Evolutionary conservation across 441 rosid genomes (phyloP), one percentile per base, ranked within the genome.

Genomic region (Theobroma grandiflorum): DNA sequence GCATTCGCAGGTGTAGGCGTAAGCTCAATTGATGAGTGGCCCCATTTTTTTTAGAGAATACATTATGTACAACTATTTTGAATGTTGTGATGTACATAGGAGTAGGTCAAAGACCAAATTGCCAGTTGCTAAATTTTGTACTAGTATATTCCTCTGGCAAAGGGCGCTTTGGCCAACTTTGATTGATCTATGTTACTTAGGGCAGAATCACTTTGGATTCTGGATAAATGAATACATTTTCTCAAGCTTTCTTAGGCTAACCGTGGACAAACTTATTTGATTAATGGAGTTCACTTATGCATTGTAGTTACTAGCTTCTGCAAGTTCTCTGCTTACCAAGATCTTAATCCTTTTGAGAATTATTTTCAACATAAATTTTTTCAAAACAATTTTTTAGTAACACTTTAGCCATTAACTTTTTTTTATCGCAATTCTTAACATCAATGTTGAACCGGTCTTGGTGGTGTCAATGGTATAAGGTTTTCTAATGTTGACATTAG

Each of bases 1-100:
- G 79, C 69, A 74, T 84, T 12, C 85, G 85, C 2, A 76, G 86
- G 74, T 79, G 87, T 40, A 87, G 80, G 71, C 89, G 90, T 8
- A 88, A 84, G 81, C 78, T 88, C 50, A 33, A 37, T 18, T 88
- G 82, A 89, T 35, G 9, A 42, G 35, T 15, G 38, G 7, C 2
- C 31, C 31, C 31, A 26, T 26, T 52, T 20, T 37, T 2, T 6
- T 45, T 65, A 1, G 45, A 40, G 47, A 64, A 6, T n/a, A 12
- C 57, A 33, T 76, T 12, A 11, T 10, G 45, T 49, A 62, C 78
- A 45, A 63, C 33, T 35, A 3, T 63, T 57, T 74, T 14, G 31
- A 47, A 49, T 76, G 67, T 49, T 10, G 49, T 76, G 61, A 45
- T 50, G 50, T 76, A 64, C 18, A 62, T 35, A 64, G 58, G 9